A percentile compares a stretch with the other conserved stretches of the same genome.
These are phyloP conservation scores for Lichina pygmaea DNA, from an alignment of 495 filamentous ascomycete genomes.

Conservation along the genomic window DNA sequence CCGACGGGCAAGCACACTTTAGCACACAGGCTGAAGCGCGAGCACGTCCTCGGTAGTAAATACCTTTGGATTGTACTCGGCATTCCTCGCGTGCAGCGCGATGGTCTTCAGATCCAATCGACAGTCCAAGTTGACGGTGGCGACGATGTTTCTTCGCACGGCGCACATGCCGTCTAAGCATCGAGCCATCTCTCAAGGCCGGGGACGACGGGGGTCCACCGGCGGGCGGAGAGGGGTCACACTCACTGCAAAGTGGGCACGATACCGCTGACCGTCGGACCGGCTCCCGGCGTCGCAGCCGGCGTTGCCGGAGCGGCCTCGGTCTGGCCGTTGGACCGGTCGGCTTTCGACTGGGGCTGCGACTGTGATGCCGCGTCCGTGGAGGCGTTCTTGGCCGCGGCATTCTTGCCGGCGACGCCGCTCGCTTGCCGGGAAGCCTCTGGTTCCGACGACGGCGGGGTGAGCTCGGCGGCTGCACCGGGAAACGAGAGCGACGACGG, in stretches of 20 bases:
- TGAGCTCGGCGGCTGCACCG: conserved; percentile 52
- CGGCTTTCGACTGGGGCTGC: neutral
- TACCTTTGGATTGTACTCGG: conserved; percentile 96
- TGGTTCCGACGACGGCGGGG: conserved; percentile 43
- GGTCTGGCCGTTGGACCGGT: conserved; percentile 9
- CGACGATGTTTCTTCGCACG: conserved; percentile 85
- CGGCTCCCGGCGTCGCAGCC: conserved; percentile 60
- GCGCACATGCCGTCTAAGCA: conserved; percentile 30
- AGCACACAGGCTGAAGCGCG: neutral
- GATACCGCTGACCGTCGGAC: conserved; percentile 60
- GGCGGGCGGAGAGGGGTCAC: too few relatives aligned
- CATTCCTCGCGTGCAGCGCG: conserved; percentile 90
- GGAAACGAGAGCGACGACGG: conserved; percentile 79
- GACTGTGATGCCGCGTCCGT: conserved; percentile 31
- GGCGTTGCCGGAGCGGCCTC: conserved; percentile 70
- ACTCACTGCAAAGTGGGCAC: conserved; percentile 97
- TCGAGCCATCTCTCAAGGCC: conserved; percentile 8
- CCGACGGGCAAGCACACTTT: conserved; percentile 6
- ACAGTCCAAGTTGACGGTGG: conserved; percentile 96
- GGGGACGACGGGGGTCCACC: conserved; percentile 19
- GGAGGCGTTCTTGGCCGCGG: conserved; percentile 21
- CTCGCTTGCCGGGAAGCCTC: conserved; percentile 21
- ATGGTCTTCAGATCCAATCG: conserved; percentile 98
- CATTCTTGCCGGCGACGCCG: conserved; percentile 26
- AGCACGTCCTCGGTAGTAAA: conserved; percentile 7